Evolutionary conservation across 2,329 filamentous ascomycete species (phyloP).

Genomic region (Ophiognomonia clavigignenti-juglandacearum): DNA sequence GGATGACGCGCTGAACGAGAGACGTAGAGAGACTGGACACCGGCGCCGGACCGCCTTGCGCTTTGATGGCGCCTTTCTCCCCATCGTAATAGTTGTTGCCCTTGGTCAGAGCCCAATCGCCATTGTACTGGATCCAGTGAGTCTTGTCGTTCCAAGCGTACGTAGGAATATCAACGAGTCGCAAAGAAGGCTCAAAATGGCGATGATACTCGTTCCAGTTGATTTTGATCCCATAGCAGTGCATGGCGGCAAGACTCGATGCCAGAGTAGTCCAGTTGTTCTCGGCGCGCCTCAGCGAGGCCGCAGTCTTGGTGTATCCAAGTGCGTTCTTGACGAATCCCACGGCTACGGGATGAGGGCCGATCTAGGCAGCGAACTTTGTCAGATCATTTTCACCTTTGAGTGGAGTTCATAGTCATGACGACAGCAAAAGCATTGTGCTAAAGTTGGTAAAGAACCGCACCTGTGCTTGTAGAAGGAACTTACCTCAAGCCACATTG

Average conservation of each 20-base stretch:
- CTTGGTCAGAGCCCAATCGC: constrained; percentile 70
- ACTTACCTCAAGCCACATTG: too few species aligned
- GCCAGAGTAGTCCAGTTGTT: constrained; percentile 60
- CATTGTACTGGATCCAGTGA: constrained; percentile 61
- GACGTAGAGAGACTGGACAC: constrained; percentile 57
- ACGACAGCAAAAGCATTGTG: constrained; percentile 59
- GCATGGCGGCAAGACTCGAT: constrained; percentile 52
- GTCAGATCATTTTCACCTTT: constrained; percentile 64
- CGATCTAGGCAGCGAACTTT: too few species aligned
- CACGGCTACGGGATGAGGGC: constrained; percentile 67
- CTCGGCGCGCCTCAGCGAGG: constrained; percentile 59
- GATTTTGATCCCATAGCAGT: constrained; percentile 56
- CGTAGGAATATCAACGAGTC: constrained; percentile 58
- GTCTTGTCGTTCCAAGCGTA: constrained; percentile 71
- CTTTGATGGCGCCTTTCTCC: constrained; percentile 34
- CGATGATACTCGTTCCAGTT: constrained; percentile 67
- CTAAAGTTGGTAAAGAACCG: too few species aligned
- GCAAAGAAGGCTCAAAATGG: constrained; percentile 34
- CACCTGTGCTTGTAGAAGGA: too few species aligned
- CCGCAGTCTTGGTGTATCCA: constrained; percentile 46
- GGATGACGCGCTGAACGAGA: too few species aligned
- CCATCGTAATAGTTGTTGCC: too few species aligned
- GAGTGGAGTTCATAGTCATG: too few species aligned
- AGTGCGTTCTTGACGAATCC: constrained; percentile 66
- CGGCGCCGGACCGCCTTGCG: constrained; percentile 29